phyloP scores from a whole-genome alignment of 352 stramenopile species.

The Phytophthora multivora region DNA sequence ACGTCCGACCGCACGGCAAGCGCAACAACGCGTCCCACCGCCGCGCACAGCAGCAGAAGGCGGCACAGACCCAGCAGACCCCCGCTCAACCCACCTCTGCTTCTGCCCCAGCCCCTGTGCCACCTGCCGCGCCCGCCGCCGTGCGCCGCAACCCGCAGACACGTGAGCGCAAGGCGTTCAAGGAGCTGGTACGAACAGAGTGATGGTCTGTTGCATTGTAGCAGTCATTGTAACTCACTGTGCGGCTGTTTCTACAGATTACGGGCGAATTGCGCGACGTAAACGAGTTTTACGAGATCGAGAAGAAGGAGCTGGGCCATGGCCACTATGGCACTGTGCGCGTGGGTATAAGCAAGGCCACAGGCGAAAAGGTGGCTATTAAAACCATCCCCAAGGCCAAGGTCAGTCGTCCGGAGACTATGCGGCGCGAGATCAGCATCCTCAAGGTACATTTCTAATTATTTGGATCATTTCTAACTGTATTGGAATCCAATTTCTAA shows the following conservation, averaged over 20 bases:
- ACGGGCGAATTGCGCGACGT: constrained; percentile 83
- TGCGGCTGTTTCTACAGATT: constrained; percentile 46
- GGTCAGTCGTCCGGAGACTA: constrained; percentile 92
- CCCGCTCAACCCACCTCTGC: constrained; percentile 10
- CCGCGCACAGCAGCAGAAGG: constrained; percentile 46
- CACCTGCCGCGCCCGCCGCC: constrained; percentile 30
- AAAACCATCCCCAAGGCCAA: constrained; percentile 99
- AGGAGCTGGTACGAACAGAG: constrained; percentile 62
- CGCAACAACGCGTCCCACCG: constrained; percentile 50
- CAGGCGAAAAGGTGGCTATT: constrained; percentile 96
- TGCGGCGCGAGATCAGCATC: constrained; percentile 94
- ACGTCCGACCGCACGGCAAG: constrained; percentile 44
- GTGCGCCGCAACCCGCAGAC: constrained; percentile 44
- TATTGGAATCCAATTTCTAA: background rate
- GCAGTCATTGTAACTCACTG: background rate
- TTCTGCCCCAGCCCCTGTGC: constrained; percentile 21
- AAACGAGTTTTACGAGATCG: constrained; percentile 88
- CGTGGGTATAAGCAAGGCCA: constrained; percentile 93
- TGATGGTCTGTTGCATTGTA: constrained; percentile 9
- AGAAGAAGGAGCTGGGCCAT: constrained; percentile 88
- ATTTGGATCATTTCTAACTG: background rate
- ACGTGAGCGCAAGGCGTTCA: constrained; percentile 65
- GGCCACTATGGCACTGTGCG: constrained; percentile 98
- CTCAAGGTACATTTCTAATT: constrained; percentile 49
- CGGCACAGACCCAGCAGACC: constrained; percentile 24